Evolutionary conservation across 179 eudicot genomes (phyloP).

Genomic region (Pouteria campechiana): DNA sequence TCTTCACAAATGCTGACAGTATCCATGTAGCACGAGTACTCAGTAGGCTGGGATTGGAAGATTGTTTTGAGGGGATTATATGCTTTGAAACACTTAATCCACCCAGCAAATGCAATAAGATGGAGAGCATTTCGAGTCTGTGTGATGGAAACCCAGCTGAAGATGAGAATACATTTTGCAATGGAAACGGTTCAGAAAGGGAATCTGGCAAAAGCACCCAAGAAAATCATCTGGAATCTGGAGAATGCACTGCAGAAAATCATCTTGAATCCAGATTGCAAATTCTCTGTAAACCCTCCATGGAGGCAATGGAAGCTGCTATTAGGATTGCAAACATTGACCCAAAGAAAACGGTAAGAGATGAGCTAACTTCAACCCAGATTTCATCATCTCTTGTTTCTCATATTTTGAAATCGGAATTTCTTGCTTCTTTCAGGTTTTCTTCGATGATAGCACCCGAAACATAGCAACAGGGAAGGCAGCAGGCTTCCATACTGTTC

Average conservation of each 20-base stretch:
- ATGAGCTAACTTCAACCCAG: not conserved
- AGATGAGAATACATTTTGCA: not conserved
- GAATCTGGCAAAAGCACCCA: no score
- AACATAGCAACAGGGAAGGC: constrained; percentile 82
- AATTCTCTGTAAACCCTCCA: constrained; percentile 68
- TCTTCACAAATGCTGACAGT: constrained; percentile 74
- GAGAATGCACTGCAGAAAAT: not conserved
- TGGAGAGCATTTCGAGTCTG: no score
- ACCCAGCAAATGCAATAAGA: not conserved
- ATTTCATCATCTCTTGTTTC: not conserved
- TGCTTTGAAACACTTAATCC: constrained; percentile 88
- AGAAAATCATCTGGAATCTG: no score
- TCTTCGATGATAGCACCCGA: constrained; percentile 86
- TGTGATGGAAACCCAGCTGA: not conserved
- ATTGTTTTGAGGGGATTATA: constrained; percentile 82
- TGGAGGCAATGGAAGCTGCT: constrained; percentile 67
- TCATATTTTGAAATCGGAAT: no score
- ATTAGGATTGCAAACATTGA: constrained; percentile 55
- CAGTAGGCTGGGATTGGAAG: constrained; percentile 56
- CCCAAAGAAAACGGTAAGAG: constrained; percentile 61
- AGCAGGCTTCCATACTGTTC: constrained; percentile 76
- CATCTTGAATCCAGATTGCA: not conserved
- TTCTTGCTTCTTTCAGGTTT: constrained; percentile 33
- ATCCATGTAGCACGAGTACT: constrained; percentile 56
- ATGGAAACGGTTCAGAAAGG: no score